phyloP scores from a whole-genome alignment of 768 basidiomycete genomes.

The Boletus rubroflammeus region DNA sequence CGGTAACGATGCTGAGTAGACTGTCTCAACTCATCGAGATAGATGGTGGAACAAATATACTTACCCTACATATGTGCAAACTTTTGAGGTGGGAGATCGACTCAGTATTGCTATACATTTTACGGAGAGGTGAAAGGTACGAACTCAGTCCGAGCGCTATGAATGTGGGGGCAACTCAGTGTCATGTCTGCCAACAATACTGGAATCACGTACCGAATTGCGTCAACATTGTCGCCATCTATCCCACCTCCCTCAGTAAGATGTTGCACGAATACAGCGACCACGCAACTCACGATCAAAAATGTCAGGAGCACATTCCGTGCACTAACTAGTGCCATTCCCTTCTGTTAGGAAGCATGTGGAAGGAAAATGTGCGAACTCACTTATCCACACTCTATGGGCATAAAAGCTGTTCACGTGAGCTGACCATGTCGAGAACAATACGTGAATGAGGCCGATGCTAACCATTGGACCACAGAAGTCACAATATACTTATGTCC shows the following conservation, averaged over 20 bases:
- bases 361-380: background rate
- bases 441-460: background rate
- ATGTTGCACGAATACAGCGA: background rate
- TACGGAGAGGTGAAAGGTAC: background rate
- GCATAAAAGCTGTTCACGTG: slow-evolving; percentile 4
- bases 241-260: background rate
- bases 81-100: background rate
- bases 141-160: slow-evolving; percentile 5
- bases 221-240: background rate
- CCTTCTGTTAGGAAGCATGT: background rate
- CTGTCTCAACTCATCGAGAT: background rate
- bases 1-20: background rate
- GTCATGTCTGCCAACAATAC: no score
- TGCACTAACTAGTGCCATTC: background rate
- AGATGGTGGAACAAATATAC: background rate
- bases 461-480: slow-evolving; percentile 11
- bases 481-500: slow-evolving; percentile 1
- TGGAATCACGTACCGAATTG: slow-evolving; percentile 2
- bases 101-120: background rate
- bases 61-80: background rate
- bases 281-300: slow-evolving; percentile 3
- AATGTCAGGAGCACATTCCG: slow-evolving; percentile 1
- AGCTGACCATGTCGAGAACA: background rate
- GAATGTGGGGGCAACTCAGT: background rate
- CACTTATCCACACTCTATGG: slow-evolving; percentile 16